Percentiles rank a stretch among this genome's conserved stretches.
Evolutionary conservation across 768 basidiomycete species (phyloP).

Genomic region (Podaxis sp.): DNA sequence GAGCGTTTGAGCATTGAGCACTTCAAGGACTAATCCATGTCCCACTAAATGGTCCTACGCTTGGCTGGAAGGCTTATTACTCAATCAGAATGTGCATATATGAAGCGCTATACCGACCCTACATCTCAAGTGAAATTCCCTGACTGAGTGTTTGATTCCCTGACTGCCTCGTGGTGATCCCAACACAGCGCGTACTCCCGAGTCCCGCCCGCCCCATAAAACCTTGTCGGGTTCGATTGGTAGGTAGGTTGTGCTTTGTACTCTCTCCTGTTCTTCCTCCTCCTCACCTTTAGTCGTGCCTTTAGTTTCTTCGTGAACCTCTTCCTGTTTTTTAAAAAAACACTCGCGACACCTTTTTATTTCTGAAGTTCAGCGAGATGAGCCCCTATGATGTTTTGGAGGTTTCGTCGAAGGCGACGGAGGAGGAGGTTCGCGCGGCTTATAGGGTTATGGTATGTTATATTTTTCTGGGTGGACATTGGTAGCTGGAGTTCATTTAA

Average conservation of each 20-base stretch:
- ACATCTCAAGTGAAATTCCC: neutral
- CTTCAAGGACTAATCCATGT: neutral
- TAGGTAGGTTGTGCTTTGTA: neutral
- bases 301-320: neutral
- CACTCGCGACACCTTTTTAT: neutral
- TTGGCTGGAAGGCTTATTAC: neutral
- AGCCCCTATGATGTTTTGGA: slow-evolving; percentile 11
- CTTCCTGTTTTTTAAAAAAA: neutral
- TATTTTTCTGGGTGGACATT: neutral
- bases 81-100: neutral
- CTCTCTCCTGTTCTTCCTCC: neutral
- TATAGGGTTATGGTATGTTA: slow-evolving; percentile 11
- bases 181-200: slow-evolving; percentile 3
- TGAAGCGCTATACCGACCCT: neutral
- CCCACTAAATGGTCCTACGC: neutral
- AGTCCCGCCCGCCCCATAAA: slow-evolving; percentile 7
- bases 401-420: slow-evolving; percentile 8
- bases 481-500: neutral
- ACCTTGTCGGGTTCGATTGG: neutral
- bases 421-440: slow-evolving; percentile 9
- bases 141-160: neutral
- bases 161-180: slow-evolving; percentile 13
- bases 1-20: neutral
- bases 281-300: neutral
- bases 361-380: neutral